A percentile compares a stretch with the other conserved stretches of the same genome.
These are phyloP conservation scores for Xylaria bambusicola DNA, from an alignment of 495 filamentous ascomycete genomes.

Conservation along the genomic window DNA sequence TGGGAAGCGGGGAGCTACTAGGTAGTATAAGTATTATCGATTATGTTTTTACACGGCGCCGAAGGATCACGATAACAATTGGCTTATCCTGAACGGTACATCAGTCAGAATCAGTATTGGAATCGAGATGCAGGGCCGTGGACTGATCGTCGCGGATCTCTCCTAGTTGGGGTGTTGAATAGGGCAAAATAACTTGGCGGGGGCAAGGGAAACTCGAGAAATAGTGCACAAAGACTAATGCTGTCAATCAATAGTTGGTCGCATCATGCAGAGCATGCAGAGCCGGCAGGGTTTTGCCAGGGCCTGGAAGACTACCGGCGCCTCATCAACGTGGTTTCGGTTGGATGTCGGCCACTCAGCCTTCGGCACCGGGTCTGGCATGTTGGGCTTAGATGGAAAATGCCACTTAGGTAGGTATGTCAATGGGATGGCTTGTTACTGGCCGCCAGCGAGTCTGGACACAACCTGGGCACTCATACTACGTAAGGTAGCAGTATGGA, in stretches of 20 bases:
- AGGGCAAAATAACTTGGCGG: conserved; percentile 8
- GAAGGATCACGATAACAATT: background rate
- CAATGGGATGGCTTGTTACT: background rate
- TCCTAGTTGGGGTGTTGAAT: conserved; percentile 5
- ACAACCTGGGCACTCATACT: conserved; percentile 1
- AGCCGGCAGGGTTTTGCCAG: background rate
- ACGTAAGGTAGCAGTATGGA: background rate
- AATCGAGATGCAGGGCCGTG: conserved; percentile 5
- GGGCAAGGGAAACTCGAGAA: conserved; percentile 3
- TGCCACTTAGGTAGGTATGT: background rate
- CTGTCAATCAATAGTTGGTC: conserved; percentile 4
- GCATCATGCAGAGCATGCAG: background rate
- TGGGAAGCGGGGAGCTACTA: background rate
- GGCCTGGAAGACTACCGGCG: conserved; percentile 2
- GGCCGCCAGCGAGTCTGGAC: background rate
- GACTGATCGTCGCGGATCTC: conserved; percentile 15
- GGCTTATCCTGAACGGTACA: conserved; percentile 9
- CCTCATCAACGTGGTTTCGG: background rate
- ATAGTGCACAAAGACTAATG: background rate
- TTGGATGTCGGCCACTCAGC: background rate
- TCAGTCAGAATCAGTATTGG: too few relatives aligned
- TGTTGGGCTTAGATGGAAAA: conserved; percentile 2
- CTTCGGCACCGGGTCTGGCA: background rate
- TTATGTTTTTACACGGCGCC: background rate
- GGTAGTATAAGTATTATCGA: background rate